Base-by-base conservation (phyloP, 169 alveolate species). In the Cryptosporidium xiaoi region DNA sequence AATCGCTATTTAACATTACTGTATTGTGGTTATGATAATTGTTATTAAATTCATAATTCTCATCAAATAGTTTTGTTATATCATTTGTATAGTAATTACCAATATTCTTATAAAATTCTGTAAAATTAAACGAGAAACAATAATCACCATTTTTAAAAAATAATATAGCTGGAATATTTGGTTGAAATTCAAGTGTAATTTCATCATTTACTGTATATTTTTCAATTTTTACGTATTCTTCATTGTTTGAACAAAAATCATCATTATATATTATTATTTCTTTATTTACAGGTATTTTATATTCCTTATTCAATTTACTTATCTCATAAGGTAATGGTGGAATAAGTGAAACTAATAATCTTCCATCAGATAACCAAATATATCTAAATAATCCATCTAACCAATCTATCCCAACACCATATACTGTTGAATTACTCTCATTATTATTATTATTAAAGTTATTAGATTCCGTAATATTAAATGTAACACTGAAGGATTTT, bases 121-220 rank as follows among this genome's bases (percentile, higher is more conserved):
- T 93, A 90, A 95, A 95, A 66, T 93, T 91, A 69, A 95, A 91
- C 15, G 93, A 94, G 85, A 95, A 93, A 67, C 83, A 69, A 55
- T 90, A 91, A 24, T 66, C 51, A 60, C 82, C 92, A 83, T 95
- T 93, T 66, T 89, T 84, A 51, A 90, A 90, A 90, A 95, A 95
- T 27, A 92, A 90, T 46, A 95, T 84, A 10, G 95, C 90, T 44
- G 94, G 95, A 15, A 77, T 90, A 12, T 90, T 90, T 4, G 97
- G 97, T 18, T 91, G 92, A 71, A 95, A 95, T 66, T 92, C 95
- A 0, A 95, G 64, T 18, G 94, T 82, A 20, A 95, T 91, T 44
- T 31, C 51, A 67, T 93, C 96, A 58, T 82, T 55, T 44, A 91
- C 60, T 50, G 82, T 69, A 82, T 82, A 93, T 24, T 69, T 48